Base-by-base conservation (phyloP, 805 yeast species). In the Candida ovalis region DNA sequence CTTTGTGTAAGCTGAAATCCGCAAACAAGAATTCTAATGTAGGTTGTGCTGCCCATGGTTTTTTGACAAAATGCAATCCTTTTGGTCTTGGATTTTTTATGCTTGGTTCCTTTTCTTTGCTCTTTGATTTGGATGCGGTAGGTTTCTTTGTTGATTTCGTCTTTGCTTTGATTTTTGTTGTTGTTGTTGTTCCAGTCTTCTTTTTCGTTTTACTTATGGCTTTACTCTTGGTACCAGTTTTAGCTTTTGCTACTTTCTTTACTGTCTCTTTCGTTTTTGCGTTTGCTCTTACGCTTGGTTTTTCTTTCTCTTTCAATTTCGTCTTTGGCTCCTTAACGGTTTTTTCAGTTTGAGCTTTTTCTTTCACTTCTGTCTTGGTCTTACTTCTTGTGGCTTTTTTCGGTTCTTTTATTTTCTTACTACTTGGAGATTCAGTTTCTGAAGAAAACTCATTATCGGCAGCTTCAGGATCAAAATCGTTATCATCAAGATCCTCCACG, bases 21-120 rank as follows among this genome's bases (percentile, higher is more conserved):
- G 25, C 19, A 19, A 24, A 48, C 15, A 47, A 30, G n/a, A 47
- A 43, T 15, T 43, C 35, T 10, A 47, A 22, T 23, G 42, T 4
- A 10, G 42, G 42, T 22, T 25, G 30, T 28, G 10, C 10, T 25
- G 15, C 5, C 35, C 35, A 15, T 30, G 12, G 35, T 25, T 30
- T 30, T 18, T 28, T 40, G 4, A 12, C 21, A 18, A 8, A 17
- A 12, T 17, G 17, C 17, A 36, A 19, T 4, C n/a, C 8, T 12
- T 36, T 22, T 21, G 23, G 15, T 13, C 17, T 22, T 21, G 23
- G 15, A 5, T 30, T 40, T 40, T 13, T 12, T 28, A 24, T 40
- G 23, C 10, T 19, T 12, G 46, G 42, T n/a, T 27, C 43, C 24
- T 21, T 43, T 40, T 4, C 2, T 23, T 13, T 2, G 43, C 32